phyloP scores from a whole-genome alignment of 768 basidiomycete genomes.

The Suillus plorans region DNA sequence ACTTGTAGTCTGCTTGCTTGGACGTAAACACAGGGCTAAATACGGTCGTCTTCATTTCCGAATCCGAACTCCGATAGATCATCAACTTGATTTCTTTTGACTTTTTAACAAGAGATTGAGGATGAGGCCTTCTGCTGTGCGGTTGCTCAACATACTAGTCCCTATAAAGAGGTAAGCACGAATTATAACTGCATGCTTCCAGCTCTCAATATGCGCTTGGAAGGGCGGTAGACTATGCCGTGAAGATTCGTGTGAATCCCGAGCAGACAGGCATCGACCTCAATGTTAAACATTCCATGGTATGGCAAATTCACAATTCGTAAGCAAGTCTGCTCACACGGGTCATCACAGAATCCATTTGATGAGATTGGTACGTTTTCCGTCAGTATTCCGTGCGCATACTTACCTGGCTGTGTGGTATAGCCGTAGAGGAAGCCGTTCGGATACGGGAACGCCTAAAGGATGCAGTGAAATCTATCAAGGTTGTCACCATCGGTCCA shows the following conservation, averaged over 20 bases:
- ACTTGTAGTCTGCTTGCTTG: neutral
- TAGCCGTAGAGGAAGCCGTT: constrained; percentile 96
- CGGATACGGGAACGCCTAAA: constrained; percentile 87
- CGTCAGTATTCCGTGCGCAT: neutral
- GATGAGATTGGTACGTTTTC: constrained; percentile 87
- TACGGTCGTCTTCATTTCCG: constrained; percentile 5
- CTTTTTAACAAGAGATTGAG: constrained; percentile 7
- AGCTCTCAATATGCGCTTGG: neutral
- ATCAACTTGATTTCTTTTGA: neutral
- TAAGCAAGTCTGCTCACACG: constrained; percentile 2
- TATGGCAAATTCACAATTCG: constrained; percentile 33
- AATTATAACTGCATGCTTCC: neutral
- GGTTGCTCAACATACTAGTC: constrained; percentile 86
- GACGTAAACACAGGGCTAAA: neutral
- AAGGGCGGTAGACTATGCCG: constrained; percentile 94
- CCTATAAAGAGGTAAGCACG: constrained; percentile 80
- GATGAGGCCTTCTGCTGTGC: constrained; percentile 76
- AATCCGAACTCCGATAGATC: constrained; percentile 6
- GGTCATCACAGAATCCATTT: constrained; percentile 79
- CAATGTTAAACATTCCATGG: constrained; percentile 99
- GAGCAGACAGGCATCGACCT: constrained; percentile 95
- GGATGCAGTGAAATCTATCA: constrained; percentile 78
- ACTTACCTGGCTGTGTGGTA: neutral
- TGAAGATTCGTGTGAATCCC: constrained; percentile 97
- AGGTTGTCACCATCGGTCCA: constrained; percentile 92